These are phyloP conservation scores for Apiotrichum akiyoshidainum DNA, from an alignment of 1,284 basidiomycete species.

Conservation along the genomic window DNA sequence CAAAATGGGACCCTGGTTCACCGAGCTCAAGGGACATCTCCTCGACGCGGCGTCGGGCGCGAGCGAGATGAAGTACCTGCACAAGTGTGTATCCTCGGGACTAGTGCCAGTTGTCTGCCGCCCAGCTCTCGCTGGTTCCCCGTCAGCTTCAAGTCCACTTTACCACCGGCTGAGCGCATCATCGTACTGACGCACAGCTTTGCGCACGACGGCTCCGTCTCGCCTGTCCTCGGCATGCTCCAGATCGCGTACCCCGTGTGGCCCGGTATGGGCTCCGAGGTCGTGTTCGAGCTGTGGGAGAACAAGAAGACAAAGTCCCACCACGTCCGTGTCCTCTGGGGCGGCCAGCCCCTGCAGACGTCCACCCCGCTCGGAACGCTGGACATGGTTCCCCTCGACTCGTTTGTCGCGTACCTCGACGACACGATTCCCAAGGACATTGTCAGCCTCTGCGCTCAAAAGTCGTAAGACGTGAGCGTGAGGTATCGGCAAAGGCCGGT, in stretches of 20 bases:
- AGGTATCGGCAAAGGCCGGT: too few species aligned
- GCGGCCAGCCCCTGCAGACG: slow-evolving; percentile 34
- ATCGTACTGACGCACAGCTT: slow-evolving; percentile 22
- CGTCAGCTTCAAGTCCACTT: too few species aligned
- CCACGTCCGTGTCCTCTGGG: slow-evolving; percentile 30
- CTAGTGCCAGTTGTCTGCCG: background rate
- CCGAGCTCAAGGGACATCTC: slow-evolving; percentile 33
- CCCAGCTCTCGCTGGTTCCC: too few species aligned
- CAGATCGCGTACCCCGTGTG: slow-evolving; percentile 39
- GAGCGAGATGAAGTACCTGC: slow-evolving; percentile 27
- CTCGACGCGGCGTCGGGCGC: slow-evolving; percentile 20
- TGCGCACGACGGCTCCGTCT: slow-evolving; percentile 43
- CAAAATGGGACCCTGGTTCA: slow-evolving; percentile 37
- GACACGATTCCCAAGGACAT: slow-evolving; percentile 25
- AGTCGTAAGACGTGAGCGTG: too few species aligned
- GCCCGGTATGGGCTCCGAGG: slow-evolving; percentile 45
- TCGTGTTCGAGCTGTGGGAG: slow-evolving; percentile 42
- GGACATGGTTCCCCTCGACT: slow-evolving; percentile 27
- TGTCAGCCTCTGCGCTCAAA: slow-evolving; percentile 12
- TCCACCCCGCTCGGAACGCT: slow-evolving; percentile 34
- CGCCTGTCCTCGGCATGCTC: slow-evolving; percentile 36
- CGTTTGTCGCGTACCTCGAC: slow-evolving; percentile 30
- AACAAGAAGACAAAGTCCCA: background rate
- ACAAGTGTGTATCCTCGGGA: slow-evolving; percentile 27
- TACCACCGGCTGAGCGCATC: too few species aligned